phyloP scores from a whole-genome alignment of 2,329 filamentous ascomycete genomes.

The Clonostachys chloroleuca region DNA sequence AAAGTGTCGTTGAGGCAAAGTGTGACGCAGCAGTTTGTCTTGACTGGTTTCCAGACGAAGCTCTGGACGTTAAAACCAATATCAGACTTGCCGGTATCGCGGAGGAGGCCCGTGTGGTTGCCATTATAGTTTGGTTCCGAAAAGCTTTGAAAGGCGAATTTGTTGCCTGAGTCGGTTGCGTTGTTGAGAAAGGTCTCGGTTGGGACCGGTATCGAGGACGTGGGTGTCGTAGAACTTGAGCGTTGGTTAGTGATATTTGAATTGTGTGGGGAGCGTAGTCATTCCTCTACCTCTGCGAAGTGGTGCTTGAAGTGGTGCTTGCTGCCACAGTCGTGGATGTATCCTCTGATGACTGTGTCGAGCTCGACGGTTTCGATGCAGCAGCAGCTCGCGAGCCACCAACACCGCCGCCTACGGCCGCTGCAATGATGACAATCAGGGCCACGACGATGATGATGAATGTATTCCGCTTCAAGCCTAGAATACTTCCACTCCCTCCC shows the following conservation, averaged over 20 bases:
- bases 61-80: constrained; percentile 9
- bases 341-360: neutral
- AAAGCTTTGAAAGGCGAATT: constrained; percentile 24
- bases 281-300: neutral
- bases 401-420: constrained; percentile 1
- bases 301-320: neutral
- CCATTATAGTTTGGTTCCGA: constrained; percentile 14
- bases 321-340: neutral
- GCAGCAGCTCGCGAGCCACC: constrained; percentile 2
- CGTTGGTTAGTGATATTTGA: neutral
- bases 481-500: neutral
- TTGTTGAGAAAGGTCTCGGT: constrained; percentile 13
- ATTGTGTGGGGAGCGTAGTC: neutral
- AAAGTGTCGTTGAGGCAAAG: constrained; percentile 13
- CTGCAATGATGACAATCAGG: constrained; percentile 2
- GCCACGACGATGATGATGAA: constrained; percentile 2
- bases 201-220: constrained; percentile 1
- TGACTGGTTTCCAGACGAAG: constrained; percentile 12
- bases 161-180: constrained; percentile 5
- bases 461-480: neutral
- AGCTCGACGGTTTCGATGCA: neutral
- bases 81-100: constrained; percentile 13
- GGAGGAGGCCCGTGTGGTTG: constrained; percentile 10
- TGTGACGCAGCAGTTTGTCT: constrained; percentile 12
- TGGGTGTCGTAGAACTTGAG: neutral